These are phyloP conservation scores for Stygiomarasmius scandens DNA, from an alignment of 1,284 basidiomycete genomes.

Conservation along the genomic window DNA sequence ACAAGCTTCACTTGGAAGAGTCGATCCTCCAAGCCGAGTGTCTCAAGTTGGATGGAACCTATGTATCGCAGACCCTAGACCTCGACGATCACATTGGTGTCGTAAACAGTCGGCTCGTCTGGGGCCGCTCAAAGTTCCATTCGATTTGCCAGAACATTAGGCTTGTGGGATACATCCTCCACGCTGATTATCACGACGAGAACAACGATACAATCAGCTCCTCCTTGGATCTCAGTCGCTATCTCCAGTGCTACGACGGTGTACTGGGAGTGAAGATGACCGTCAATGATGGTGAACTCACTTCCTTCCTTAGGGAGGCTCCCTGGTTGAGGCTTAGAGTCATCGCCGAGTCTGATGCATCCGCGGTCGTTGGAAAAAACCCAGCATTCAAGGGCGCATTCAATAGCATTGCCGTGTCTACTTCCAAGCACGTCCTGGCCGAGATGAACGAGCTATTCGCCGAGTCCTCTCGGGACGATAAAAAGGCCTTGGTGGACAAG, in stretches of 20 bases:
- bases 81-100: conserved; percentile 7
- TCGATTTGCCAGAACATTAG: not conserved
- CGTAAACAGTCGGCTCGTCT: conserved; percentile 7
- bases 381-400: conserved; percentile 2
- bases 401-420: not conserved
- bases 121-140: conserved; percentile 4
- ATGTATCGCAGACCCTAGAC: not conserved
- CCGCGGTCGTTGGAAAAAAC: not conserved
- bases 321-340: conserved; percentile 6
- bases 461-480: not conserved
- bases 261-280: conserved; percentile 3
- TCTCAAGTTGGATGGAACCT: not conserved
- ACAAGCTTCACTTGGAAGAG: not conserved
- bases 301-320: not conserved
- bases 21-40: conserved; percentile 2
- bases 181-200: not conserved
- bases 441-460: conserved; percentile 5
- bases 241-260: conserved; percentile 8
- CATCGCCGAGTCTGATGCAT: conserved; percentile 1
- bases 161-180: conserved; percentile 3
- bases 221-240: conserved; percentile 9
- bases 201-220: not conserved
- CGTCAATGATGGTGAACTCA: not conserved
- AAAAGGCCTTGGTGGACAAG: not conserved
- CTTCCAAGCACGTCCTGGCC: not conserved